A percentile compares a stretch with the other conserved stretches of the same genome.
Conservation (phyloP, 306 rosid genomes). For the Arachis hypogaea region DNA sequence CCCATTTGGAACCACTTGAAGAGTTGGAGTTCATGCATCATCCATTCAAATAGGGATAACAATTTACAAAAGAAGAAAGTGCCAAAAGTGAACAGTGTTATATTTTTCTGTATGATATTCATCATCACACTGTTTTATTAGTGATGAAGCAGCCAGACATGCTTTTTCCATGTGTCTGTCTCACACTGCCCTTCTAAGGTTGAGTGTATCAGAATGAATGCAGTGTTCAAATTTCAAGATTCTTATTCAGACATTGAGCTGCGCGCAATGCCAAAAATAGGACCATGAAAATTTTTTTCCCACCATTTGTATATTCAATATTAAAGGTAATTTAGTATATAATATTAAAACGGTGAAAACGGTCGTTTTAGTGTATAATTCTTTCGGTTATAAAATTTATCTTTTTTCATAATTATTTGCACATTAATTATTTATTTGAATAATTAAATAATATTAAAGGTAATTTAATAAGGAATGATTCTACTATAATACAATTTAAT, state of each 20-base stretch:
- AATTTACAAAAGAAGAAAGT: not conserved
- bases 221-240: slow-evolving; percentile 44
- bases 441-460: no score
- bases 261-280: not conserved
- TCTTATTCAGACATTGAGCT: slow-evolving; percentile 14
- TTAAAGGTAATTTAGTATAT: not conserved
- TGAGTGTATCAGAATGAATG: slow-evolving; percentile 26
- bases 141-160: slow-evolving; percentile 20
- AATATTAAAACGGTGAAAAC: not conserved
- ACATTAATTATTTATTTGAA: no score
- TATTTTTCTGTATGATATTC: not conserved
- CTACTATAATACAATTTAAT: no score
- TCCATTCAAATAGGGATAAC: no score
- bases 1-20: no score
- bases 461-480: no score
- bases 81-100: slow-evolving; percentile 35
- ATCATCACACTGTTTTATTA: not conserved
- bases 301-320: not conserved
- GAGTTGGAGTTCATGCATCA: no score
- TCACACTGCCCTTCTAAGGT: slow-evolving; percentile 3
- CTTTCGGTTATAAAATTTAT: no score
- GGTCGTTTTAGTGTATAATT: not conserved
- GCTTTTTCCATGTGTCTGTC: slow-evolving; percentile 28
- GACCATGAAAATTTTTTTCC: not conserved
- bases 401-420: no score